Percentiles rank a stretch among this genome's conserved stretches.
Evolutionary conservation across 441 rosid genomes (phyloP).

Genomic region (Mallotus repandus): DNA sequence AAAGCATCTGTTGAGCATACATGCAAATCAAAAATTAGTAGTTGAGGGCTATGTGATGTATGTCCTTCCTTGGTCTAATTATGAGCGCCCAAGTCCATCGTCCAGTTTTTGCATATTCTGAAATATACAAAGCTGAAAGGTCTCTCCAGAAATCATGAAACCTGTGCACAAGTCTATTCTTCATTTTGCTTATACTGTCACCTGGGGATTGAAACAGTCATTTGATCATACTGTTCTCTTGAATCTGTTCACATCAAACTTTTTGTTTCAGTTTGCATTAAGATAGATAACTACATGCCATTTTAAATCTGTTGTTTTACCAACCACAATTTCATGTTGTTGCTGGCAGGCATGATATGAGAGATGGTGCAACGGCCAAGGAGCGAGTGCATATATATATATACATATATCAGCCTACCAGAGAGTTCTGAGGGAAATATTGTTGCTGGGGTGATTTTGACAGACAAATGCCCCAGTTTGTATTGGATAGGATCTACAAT

Average conservation of each 20-base stretch:
- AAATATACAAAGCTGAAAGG: no score
- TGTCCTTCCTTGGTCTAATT: no score
- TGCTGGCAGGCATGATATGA: conserved; percentile 11
- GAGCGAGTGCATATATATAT: background rate
- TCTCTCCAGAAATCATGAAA: no score
- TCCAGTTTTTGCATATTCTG: no score
- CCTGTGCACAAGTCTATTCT: no score
- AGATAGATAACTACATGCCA: background rate
- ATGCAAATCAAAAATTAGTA: background rate
- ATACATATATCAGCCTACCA: no score
- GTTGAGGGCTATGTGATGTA: background rate
- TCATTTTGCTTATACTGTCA: no score
- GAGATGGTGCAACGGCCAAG: background rate
- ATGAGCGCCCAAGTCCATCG: no score
- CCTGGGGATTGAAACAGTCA: no score
- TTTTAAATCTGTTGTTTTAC: background rate
- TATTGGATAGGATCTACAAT: background rate
- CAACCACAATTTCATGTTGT: background rate
- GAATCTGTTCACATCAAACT: background rate
- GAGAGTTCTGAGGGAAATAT: no score
- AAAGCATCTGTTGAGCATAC: background rate
- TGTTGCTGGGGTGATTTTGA: background rate
- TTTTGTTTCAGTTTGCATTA: background rate
- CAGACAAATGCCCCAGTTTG: background rate
- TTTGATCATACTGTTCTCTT: background rate